Evolutionary conservation across 495 filamentous ascomycete species (phyloP).

Genomic region (Podospora pseudocomata): DNA sequence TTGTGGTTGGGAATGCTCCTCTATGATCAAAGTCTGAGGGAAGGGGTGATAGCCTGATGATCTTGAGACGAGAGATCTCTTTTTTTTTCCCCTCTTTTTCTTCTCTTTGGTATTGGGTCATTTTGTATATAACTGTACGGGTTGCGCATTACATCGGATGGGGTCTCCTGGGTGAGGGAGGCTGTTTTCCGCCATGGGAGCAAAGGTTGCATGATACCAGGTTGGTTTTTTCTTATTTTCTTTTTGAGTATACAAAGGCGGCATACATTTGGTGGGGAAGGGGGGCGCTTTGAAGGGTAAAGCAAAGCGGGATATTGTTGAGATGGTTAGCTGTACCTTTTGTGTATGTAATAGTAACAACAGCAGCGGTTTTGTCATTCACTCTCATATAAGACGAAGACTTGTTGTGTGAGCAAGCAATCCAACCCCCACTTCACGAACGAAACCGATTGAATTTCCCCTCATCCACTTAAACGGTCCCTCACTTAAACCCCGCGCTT

Average conservation of each 20-base stretch:
- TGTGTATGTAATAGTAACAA: neutral
- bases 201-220: slow-evolving; percentile 5
- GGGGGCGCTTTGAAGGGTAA: neutral
- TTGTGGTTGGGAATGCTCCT: slow-evolving; percentile 41
- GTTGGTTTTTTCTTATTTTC: neutral
- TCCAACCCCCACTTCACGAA: neutral
- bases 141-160: neutral
- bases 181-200: neutral
- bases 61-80: neutral
- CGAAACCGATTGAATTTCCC: neutral
- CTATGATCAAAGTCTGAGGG: slow-evolving; percentile 22
- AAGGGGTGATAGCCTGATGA: neutral
- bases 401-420: neutral
- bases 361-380: neutral
- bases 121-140: slow-evolving; percentile 3
- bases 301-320: neutral
- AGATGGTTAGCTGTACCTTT: neutral
- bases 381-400: neutral
- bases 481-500: neutral
- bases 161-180: neutral
- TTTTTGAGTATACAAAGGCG: too few species aligned
- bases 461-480: neutral
- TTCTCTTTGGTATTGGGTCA: neutral
- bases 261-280: neutral
- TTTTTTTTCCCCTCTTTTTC: neutral